Evolutionary conservation across 352 stramenopile species (phyloP), one percentile per base, ranked within the genome.

Genomic region (Phytopythium helicoides): DNA sequence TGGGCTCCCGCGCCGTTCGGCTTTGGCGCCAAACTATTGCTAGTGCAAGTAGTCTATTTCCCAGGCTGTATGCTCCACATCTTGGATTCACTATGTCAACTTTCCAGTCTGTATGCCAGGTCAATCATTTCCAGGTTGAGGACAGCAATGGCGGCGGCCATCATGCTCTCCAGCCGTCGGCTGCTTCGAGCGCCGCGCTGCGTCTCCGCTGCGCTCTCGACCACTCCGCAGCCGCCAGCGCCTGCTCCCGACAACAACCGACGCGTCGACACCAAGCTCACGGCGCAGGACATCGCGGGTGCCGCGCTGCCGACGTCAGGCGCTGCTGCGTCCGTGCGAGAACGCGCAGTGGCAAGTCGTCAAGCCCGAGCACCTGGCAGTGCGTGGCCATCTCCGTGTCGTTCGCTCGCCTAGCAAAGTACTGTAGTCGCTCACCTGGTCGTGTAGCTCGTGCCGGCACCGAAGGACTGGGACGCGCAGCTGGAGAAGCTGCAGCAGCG

Each of bases 321-420:
- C 47, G 44, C 60, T 68, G 14, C 33, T 88, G 38, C 26, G 52
- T 9, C 77, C 77, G 11, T 54, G 49, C 9, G 47, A 36, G 6
- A 87, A 73, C 25, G 14, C 36, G 1, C 62, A 64, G 19, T 89
- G 78, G 78, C 74, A 89, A 47, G 47, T 87, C 18, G 70, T 87
- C 11, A 71, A 47, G 15, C 51, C 56, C 19, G 56, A 83, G 19
- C 73, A 87, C 47, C 81, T 89, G 35, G 56, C 54, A 25, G 68
- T 73, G 52, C 54, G 45, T 31, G 14, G 8, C 12, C 11, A 14
- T 12, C 22, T 8, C 2, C 16, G 5, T 9, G 25, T 15, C 22
- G 6, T 14, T 18, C n/a, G 15, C 28, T 49, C 15, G 16, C 18
- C 37, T 14, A 10, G 9, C 18, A 31, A 11, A n/a, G n/a, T 40